phyloP scores from a whole-genome alignment of 345 rosid species.

The Iberis pinnata region DNA sequence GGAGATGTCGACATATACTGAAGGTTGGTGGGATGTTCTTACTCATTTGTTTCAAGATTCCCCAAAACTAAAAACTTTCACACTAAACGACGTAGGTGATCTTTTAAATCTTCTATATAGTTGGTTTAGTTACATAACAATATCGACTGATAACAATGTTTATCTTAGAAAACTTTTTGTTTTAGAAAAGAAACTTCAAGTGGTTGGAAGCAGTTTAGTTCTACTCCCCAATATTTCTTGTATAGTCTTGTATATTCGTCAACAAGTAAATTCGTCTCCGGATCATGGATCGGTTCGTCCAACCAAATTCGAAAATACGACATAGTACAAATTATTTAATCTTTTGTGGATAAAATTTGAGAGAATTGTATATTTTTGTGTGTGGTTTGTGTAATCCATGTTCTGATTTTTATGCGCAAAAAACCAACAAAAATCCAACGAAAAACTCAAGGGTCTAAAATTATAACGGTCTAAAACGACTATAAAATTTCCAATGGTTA shows the following conservation, averaged over 20 bases:
- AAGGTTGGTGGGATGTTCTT: conserved; percentile 15
- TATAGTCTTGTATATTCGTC: not conserved
- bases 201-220: conserved; percentile 13
- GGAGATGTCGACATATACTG: not conserved
- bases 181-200: not conserved
- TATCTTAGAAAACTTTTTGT: not conserved
- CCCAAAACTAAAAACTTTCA: conserved; percentile 6
- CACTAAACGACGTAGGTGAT: conserved; percentile 9
- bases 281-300: no score
- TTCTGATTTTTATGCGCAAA: no score
- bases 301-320: no score
- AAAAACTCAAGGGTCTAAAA: no score
- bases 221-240: conserved; percentile 6
- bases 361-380: no score
- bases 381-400: no score
- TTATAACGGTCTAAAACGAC: no score
- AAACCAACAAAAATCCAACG: no score
- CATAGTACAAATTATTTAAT: no score
- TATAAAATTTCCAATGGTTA: no score
- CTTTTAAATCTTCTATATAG: not conserved
- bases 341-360: no score
- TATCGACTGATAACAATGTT: not conserved
- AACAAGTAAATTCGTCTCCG: no score
- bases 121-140: not conserved
- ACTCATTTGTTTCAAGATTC: conserved; percentile 3